Base-by-base conservation (phyloP, 2,329 filamentous ascomycete species). In the Passalora sequoiae region DNA sequence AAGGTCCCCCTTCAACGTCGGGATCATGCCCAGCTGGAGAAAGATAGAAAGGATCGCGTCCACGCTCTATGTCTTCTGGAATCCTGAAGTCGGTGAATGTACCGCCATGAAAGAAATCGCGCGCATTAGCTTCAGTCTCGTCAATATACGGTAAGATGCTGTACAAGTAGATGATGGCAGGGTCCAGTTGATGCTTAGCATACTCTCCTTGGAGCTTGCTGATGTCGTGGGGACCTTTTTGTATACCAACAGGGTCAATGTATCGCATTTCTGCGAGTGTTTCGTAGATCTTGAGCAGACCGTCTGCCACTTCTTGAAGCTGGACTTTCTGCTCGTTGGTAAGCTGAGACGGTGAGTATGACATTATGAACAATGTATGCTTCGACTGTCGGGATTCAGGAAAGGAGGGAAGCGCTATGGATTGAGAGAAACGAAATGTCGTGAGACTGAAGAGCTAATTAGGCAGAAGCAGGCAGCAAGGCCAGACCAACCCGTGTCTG, bases 71-170 rank as follows among this genome's bases (percentile, higher is more conserved):
- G 12, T 48, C 35, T 9, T 13, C 17, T 10, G 28, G 5, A 12
- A 37, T 27, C 10, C 16, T 21, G n/a, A 28, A 29, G 24, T 48
- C 25, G 30, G 29, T 21, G 25, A 48, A 48, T 4, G 28, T 20
- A 9, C 45, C 36, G 15, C 40, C 35, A 31, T 48, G 45, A 30
- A 48, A 44, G 37, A 48, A 48, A 37, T 44, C 45, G 13, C 36
- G 20, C 3, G 17, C 36, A 16, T 24, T 37, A 10, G 46, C 38
- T 21, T 41, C 9, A 1, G 29, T 24, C 4, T 10, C 16, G 19
- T 49, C 42, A 42, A 49, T 40, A 25, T 49, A 49, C 3, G 46
- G 46, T 6, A 49, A 29, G 16, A 49, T 45, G 19, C 30, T 45
- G 46, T 49, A 45, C 17, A 49, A 38, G 27, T 49, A 45, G 20